phyloP scores from a whole-genome alignment of 768 basidiomycete species.

The Pleurotus pulmonarius region DNA sequence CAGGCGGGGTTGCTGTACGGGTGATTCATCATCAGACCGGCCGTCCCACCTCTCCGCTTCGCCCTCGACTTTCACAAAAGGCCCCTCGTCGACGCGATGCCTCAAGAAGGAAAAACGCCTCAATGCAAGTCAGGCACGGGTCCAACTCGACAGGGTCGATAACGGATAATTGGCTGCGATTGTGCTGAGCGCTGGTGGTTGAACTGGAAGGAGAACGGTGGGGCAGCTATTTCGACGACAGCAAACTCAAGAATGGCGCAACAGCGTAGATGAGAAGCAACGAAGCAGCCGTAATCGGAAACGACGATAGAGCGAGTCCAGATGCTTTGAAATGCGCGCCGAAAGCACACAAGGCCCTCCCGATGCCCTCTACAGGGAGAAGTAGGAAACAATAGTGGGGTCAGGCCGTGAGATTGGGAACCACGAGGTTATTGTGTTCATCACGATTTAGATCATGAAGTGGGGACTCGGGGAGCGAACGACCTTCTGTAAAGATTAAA shows the following conservation, averaged over 20 bases:
- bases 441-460: background rate
- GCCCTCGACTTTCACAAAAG: background rate
- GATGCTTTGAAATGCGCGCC: background rate
- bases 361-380: background rate
- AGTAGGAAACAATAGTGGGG: background rate
- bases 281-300: background rate
- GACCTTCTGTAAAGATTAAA: too few species aligned
- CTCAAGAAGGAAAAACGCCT: background rate
- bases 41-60: too few species aligned
- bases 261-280: background rate
- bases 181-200: background rate
- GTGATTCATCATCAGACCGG: slow-evolving; percentile 1
- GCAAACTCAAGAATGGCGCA: background rate
- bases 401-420: background rate
- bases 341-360: background rate
- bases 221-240: background rate
- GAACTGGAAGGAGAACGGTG: background rate
- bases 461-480: too few species aligned
- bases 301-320: background rate
- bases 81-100: background rate
- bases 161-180: background rate
- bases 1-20: slow-evolving; percentile 4
- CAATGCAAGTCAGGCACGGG: background rate
- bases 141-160: background rate
- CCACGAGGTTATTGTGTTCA: background rate